Conservation (phyloP, 495 filamentous ascomycete species). For the Staphylotrichum tortipilum region DNA sequence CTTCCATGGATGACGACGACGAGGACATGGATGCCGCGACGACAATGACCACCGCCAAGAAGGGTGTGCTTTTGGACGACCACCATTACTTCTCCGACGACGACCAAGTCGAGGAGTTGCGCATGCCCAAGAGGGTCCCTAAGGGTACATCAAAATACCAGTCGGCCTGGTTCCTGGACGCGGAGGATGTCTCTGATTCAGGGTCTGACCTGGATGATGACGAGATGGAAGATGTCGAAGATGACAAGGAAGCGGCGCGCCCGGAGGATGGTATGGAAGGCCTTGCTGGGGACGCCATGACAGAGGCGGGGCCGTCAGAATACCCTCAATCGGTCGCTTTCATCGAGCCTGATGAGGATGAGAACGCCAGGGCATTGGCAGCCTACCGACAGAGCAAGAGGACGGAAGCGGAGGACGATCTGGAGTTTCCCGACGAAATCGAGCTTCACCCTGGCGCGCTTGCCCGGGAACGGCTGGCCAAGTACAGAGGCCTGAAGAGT, state of each 20-base stretch:
- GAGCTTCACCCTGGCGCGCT: conserved; percentile 83
- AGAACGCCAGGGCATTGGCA: conserved; percentile 69
- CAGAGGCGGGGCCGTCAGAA: conserved; percentile 73
- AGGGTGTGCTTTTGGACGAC: conserved; percentile 86
- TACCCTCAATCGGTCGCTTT: conserved; percentile 89
- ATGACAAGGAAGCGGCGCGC: conserved; percentile 35
- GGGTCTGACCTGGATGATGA: conserved; percentile 73
- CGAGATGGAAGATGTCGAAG: conserved; percentile 60
- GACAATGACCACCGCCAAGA: conserved; percentile 38
- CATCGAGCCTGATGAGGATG: conserved; percentile 74
- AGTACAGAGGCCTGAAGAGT: conserved; percentile 86
- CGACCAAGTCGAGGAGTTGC: conserved; percentile 32
- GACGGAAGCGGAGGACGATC: conserved; percentile 75
- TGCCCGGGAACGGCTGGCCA: conserved; percentile 72
- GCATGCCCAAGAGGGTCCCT: conserved; percentile 64
- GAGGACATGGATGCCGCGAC: conserved; percentile 46
- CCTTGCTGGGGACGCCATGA: conserved; percentile 55
- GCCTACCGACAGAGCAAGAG: conserved; percentile 69
- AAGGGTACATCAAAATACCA: conserved; percentile 92
- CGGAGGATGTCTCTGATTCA: conserved; percentile 73
- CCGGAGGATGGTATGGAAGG: conserved; percentile 76
- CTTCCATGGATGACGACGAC: conserved; percentile 52
- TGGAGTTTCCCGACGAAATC: conserved; percentile 95
- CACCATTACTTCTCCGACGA: conserved; percentile 98
- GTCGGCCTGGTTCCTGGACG: conserved; percentile 82